Evolutionary conservation across 495 filamentous ascomycete species (phyloP), one percentile per base, ranked within the genome.

Genomic region (Penicillium maclennaniae): DNA sequence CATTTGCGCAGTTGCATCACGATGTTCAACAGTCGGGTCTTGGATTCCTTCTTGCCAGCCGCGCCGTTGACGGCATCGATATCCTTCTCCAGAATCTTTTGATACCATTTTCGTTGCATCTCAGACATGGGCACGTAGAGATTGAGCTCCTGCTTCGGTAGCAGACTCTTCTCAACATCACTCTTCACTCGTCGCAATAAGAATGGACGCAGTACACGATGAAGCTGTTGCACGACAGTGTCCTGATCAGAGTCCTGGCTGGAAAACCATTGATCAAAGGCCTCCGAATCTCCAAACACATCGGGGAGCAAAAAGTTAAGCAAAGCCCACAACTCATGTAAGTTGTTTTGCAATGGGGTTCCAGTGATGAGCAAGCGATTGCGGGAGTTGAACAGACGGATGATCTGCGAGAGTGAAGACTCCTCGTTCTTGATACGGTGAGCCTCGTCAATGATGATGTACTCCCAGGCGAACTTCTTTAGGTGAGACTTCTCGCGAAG

Each of bases 341-440:
- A 76, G 61, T 99, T 99, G 74, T 99, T 99, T 67, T 99, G 95
- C 9, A 99, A 79, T 4, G 95, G 95, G 3, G 95, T 99, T 52
- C 95, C 95, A 20, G 95, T 99, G 53, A 99, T 99, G 49, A 99
- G 74, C 27, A 99, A 79, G 20, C 95, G 86, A 64, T 97, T 97
- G 58, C 95, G 80, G 7, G 95, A 99, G 71, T 92, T 91, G 79
- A 99, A 97, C 26, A 97, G 74, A 51, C 95, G 90, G 55, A 99
- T 96, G 50, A 97, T 95, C 60, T 99, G 93, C 2, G 95, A 91
- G 5, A 99, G 78, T 3, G 95, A 95, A 0, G 95, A 99, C 68
- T 96, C 90, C 68, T 99, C 95, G 69, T 99, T 99, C 74, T 99
- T 99, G 76, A 99, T 97, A 19, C 95, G 90, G 67, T 99, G 95